Base-by-base conservation (phyloP, 2,329 filamentous ascomycete species). In the Orbilia quercus region DNA sequence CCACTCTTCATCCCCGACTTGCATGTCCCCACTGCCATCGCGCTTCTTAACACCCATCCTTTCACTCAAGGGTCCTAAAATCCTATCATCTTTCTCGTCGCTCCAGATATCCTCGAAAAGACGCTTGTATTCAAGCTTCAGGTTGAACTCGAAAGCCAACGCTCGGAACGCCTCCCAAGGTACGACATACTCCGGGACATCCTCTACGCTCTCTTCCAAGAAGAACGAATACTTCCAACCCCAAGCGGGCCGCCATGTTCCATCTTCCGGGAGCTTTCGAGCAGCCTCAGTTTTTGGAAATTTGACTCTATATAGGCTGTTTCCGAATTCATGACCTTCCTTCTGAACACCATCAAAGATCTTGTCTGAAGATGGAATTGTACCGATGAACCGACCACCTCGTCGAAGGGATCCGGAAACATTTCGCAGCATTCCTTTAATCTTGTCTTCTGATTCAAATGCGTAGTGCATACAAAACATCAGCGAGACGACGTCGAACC, bases 391-490 rank as follows among this genome's bases (percentile, higher is more conserved):
- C 38, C 92, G 88, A 0, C 95, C 95, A 22, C 95, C 95, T 80
- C 98, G 97, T 81, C 94, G 96, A 78, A 99, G 82, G 1, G 91
- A 87, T 0, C 92, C 91, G 0, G 95, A 90, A 1, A 99, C 94
- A 79, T 99, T 99, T 78, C 89, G 87, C 64, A 99, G 85, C 95
- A 99, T 98, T 75, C 88, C 91, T 47, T 92, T 88, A 1, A 94
- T 92, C 81, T 96, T 96, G 51, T 88, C 87, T 80, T 99, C 94
- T 58, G 85, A 91, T 83, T 98, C 95, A 77, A 98, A 99, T 4
- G 95, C 93, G 80, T 99, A 99, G 82, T 99, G 95, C 88, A 99
- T 95, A 78, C 92, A 96, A 81, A 99, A 99, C 95, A 99, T 99
- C 87, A 96, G 96, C 79, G 90, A 92, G 75, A 99, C 94, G 44